These are phyloP conservation scores for Scytalidium lignicola DNA, from an alignment of 2,329 filamentous ascomycete genomes.

Conservation along the genomic window DNA sequence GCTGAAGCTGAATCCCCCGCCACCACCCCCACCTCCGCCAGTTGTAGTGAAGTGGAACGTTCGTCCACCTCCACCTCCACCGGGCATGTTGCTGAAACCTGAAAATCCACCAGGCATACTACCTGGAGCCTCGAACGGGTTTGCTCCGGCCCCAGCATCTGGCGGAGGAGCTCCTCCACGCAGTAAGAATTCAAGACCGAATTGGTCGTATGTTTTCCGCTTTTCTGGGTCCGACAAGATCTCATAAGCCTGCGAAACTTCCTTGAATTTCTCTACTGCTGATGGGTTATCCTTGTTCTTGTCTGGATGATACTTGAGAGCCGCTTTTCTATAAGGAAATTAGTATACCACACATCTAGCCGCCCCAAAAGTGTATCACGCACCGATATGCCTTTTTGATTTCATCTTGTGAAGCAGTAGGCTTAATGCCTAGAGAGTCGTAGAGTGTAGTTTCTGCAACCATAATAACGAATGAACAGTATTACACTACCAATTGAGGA, in stretches of 20 bases:
- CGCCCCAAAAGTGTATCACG: conserved; percentile 22
- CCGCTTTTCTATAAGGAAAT: conserved; percentile 61
- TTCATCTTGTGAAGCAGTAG: conserved; percentile 81
- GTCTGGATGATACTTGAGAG: conserved; percentile 90
- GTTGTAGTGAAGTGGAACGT: conserved; percentile 45
- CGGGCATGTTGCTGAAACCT: conserved; percentile 42
- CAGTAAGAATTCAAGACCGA: conserved; percentile 86
- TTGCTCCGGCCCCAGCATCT: conserved; percentile 46
- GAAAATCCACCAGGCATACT: conserved; percentile 49
- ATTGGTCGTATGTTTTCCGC: conserved; percentile 91
- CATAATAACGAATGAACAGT: conserved; percentile 52
- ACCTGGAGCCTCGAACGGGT: conserved; percentile 55
- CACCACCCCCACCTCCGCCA: conserved; percentile 38
- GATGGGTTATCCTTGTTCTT: conserved; percentile 92
- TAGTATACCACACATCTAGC: conserved; percentile 7
- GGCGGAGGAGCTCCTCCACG: conserved; percentile 70
- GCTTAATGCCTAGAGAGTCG: conserved; percentile 74
- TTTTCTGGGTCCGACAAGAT: conserved; percentile 97
- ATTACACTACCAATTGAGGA: neutral
- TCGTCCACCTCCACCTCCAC: conserved; percentile 40
- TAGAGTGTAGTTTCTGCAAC: conserved; percentile 95
- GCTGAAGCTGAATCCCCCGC: conserved; percentile 72
- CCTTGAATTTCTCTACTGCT: conserved; percentile 93
- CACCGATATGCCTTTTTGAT: conserved; percentile 96
- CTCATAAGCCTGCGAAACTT: conserved; percentile 95